Evolutionary conservation across 2,329 filamentous ascomycete species (phyloP).

Genomic region (Aspergillus ustus): DNA sequence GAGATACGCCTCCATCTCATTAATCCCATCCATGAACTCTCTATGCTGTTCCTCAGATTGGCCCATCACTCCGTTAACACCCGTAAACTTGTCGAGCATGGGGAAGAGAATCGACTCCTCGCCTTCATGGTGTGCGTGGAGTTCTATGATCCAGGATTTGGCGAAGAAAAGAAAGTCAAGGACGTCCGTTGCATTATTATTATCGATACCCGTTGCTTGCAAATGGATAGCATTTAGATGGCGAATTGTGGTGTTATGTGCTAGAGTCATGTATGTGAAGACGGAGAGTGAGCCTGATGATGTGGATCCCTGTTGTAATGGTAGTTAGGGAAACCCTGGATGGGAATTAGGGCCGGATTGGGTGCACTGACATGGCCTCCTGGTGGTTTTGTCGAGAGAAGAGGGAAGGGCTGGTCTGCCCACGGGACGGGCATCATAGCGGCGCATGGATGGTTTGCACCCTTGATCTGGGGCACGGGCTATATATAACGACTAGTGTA

Average conservation of each 20-base stretch:
- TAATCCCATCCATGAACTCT: not conserved
- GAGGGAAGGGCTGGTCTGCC: not conserved
- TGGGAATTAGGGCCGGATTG: too few relatives aligned
- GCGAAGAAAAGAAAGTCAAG: not conserved
- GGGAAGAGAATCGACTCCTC: not conserved
- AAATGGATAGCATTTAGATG: not conserved
- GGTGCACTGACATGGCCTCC: not conserved
- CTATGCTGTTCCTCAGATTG: not conserved
- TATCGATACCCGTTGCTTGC: not conserved
- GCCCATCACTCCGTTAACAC: not conserved
- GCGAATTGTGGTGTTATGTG: not conserved
- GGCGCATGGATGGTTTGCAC: not conserved
- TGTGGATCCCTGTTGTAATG: not conserved
- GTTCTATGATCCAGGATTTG: not conserved
- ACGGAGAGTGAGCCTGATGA: not conserved
- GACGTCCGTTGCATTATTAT: too few relatives aligned
- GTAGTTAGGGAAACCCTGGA: too few relatives aligned
- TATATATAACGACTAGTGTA: too few relatives aligned
- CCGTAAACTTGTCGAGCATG: not conserved
- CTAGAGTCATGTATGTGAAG: not conserved
- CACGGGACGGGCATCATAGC: not conserved
- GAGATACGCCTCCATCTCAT: not conserved
- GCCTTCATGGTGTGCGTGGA: not conserved
- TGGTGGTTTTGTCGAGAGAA: not conserved
- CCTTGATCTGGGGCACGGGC: too few relatives aligned